Evolutionary conservation across 2,329 filamentous ascomycete genomes (phyloP), one percentile per base, ranked within the genome.

Genomic region (Nemania abortiva): DNA sequence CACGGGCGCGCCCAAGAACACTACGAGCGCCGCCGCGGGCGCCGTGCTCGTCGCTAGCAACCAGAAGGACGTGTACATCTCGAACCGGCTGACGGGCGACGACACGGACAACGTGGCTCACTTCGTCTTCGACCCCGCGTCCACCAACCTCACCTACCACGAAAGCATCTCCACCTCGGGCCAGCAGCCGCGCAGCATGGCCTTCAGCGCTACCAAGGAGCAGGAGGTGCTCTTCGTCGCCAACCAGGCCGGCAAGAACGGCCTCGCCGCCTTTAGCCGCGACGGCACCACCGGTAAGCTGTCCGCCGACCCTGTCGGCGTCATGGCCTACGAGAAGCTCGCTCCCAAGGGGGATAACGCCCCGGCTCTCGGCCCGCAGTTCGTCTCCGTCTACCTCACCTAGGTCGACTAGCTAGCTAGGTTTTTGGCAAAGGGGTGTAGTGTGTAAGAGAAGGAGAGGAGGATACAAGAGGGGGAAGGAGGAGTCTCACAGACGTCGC

Each of bases 61-160:
- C 77, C 79, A 78, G 74, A 76, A 76, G 71, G 79, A 86, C 76
- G 72, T 87, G 20, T 87, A 87, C 76, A 80, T 87, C 61, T 84
- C 84, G 45, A 87, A 87, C 80, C 84, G 86, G 3, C 71, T 86
- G 29, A 83, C 81, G 1, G 84, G 83, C 62, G 80, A 81, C 72
- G 72, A 71, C 2, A 82, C 81, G 9, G 86, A 87, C 77, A 83
- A 78, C 73, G 82, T 87, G 73, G 80, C 84, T 6, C 83, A 83
- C 75, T 86, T 87, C 72, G 71, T 82, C 50, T 74, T 77, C 57
- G 64, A 75, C 53, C 49, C 57, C 9, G 27, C 49, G 24, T 63
- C 20, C 15, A 2, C 57, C 1, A 42, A 42, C 15, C 73, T 76
- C 61, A 69, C 65, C 54, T 78, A 72, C 55, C 60, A 58, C 18